Evolutionary conservation across 2,329 filamentous ascomycete genomes (phyloP), one percentile per base, ranked within the genome.

Genomic region (Ascochyta viciae-villosae): DNA sequence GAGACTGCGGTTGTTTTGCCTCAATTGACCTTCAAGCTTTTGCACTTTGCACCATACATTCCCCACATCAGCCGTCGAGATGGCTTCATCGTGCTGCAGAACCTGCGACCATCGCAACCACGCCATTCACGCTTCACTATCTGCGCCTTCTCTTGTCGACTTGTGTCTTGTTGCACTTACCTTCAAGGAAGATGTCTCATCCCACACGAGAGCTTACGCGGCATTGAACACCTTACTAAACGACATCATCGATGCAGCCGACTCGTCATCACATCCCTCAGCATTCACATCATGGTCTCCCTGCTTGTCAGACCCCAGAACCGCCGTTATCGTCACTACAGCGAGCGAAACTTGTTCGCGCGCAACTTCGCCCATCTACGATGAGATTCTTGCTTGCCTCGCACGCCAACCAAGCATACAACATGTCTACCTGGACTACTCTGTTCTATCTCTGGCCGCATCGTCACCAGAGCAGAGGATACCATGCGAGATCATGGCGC

Each of bases 271-370:
- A 31, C 64, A 66, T 46, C 66, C 64, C 3, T 60, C 66, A 13
- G 57, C 56, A 8, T 73, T 71, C 53, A 73, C 68, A 3, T 48
- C 57, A 8, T 73, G 70, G 68, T 71, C 70, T 4, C 67, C 64
- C 8, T 70, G 64, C 49, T 43, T 63, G 6, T 48, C 50, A 1
- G 45, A 71, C 19, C 50, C 63, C 2, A 58, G 50, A 6, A 59
- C 48, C 4, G 64, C 55, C 39, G 56, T 66, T 13, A 61, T 73
- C 6, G 16, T 73, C 19, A 68, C 68, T 16, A 69, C 67, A 16
- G 62, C 60, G 2, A 62, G 54, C 24, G 62, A 67, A 29, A 63
- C 61, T 13, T 67, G 65, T 39, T 57, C 54, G 4, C 51, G 54
- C 13, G 13, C 49, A 10, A 38, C 59, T 19, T 64, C 62, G 13